Conservation (phyloP, 1,139 yeast species). For the Geotrichum armillariae region DNA sequence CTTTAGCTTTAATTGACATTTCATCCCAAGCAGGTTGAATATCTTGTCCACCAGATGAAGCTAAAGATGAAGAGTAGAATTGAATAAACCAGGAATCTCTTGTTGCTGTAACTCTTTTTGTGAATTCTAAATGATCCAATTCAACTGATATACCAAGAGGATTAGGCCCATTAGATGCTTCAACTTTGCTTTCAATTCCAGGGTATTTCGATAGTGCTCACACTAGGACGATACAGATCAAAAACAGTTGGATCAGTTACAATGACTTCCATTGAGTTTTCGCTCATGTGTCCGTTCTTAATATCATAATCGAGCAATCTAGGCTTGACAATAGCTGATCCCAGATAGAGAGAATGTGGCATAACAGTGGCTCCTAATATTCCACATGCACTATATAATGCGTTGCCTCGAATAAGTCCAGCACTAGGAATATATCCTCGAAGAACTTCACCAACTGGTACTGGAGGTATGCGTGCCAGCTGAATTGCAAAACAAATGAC, state of each 20-base stretch:
- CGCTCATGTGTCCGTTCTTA: conserved; percentile 53
- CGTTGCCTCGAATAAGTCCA: conserved; percentile 72
- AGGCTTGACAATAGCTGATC: conserved; percentile 91
- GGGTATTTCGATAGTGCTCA: conserved; percentile 70
- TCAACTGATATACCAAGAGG: conserved; percentile 30
- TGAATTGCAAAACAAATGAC: conserved; percentile 84
- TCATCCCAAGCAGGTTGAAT: conserved; percentile 42
- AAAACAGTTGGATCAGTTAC: conserved; percentile 32
- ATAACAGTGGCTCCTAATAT: conserved; percentile 95
- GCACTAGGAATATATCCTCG: conserved; percentile 78
- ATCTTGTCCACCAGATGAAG: conserved; percentile 41
- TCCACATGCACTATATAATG: conserved; percentile 83
- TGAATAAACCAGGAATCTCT: conserved; percentile 43
- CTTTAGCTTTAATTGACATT: conserved; percentile 37
- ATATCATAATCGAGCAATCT: conserved; percentile 80
- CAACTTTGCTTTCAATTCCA: no score
- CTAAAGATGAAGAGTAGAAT: conserved; percentile 44
- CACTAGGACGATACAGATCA: conserved; percentile 58
- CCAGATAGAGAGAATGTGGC: conserved; percentile 94
- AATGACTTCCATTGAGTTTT: conserved; percentile 25
- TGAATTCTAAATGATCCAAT: conserved; percentile 28
- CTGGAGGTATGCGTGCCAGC: conserved; percentile 55
- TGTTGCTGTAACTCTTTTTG: conserved; percentile 28
- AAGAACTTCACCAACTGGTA: conserved; percentile 55
- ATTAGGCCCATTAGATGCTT: no score